phyloP scores from a whole-genome alignment of 805 yeast genomes.

The Debaryomyces castellii region DNA sequence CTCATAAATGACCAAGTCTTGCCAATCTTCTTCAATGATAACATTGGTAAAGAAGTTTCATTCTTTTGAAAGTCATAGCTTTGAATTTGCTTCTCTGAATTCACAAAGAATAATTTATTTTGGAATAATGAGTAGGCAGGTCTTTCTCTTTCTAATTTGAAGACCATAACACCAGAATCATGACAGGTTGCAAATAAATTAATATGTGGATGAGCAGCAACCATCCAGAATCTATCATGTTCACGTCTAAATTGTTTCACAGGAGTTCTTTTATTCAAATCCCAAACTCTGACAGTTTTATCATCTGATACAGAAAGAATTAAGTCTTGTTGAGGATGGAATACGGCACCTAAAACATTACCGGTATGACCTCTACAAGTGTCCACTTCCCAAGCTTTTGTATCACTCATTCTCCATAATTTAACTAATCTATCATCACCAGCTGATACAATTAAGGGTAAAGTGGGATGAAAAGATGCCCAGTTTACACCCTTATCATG shows the following conservation, averaged over 20 bases:
- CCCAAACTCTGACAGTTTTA: slow-evolving; percentile 96
- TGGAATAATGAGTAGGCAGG: slow-evolving; percentile 81
- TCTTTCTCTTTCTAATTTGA: slow-evolving; percentile 95
- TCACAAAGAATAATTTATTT: slow-evolving; percentile 72
- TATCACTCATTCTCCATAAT: slow-evolving; percentile 96
- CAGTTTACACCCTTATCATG: slow-evolving; percentile 98
- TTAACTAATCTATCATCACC: slow-evolving; percentile 95
- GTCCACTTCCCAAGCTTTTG: slow-evolving; percentile 99
- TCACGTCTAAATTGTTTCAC: slow-evolving; percentile 94
- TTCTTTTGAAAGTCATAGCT: slow-evolving; percentile 66
- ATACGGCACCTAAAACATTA: slow-evolving; percentile 82
- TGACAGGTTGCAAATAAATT: slow-evolving; percentile 96
- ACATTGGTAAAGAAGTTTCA: slow-evolving; percentile 70
- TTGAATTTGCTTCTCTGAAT: slow-evolving; percentile 84
- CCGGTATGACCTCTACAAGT: slow-evolving; percentile 97
- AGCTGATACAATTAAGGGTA: slow-evolving; percentile 91
- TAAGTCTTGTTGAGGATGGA: slow-evolving; percentile 92
- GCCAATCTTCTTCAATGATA: slow-evolving; percentile 82
- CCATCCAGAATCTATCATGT: slow-evolving; percentile 90
- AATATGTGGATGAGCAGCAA: slow-evolving; percentile 84
- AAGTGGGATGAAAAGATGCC: slow-evolving; percentile 97
- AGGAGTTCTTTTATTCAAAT: slow-evolving; percentile 87
- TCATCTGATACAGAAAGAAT: slow-evolving; percentile 94
- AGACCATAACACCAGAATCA: slow-evolving; percentile 96
- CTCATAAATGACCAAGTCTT: slow-evolving; percentile 84